phyloP scores from a whole-genome alignment of 257 asterid genomes.

The Solanum pinnatisectum region DNA sequence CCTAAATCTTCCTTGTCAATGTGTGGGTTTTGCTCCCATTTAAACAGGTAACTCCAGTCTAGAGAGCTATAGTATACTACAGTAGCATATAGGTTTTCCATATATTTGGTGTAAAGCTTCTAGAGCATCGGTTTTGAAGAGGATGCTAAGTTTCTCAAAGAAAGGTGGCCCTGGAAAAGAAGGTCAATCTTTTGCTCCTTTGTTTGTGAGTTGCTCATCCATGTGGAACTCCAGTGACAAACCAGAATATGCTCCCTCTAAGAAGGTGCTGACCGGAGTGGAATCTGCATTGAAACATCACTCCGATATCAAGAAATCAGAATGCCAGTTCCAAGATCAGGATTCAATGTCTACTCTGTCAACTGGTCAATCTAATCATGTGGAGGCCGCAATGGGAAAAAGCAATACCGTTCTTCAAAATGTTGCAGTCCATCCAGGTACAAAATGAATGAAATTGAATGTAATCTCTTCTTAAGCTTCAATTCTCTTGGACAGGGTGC shows the following conservation, averaged over 20 bases:
- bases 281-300: slow-evolving; percentile 10
- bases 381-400: slow-evolving; percentile 14
- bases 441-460: background rate
- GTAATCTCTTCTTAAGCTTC: background rate
- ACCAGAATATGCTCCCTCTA: slow-evolving; percentile 19
- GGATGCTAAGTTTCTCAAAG: slow-evolving; percentile 38
- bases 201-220: slow-evolving; percentile 25
- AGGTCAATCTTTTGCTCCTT: slow-evolving; percentile 17
- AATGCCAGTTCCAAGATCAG: slow-evolving; percentile 5
- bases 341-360: background rate
- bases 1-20: background rate
- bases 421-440: slow-evolving; percentile 35
- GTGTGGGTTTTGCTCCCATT: background rate
- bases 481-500: background rate
- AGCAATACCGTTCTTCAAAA: slow-evolving; percentile 23
- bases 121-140: background rate
- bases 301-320: slow-evolving; percentile 22
- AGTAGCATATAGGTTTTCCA: background rate
- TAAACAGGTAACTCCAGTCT: slow-evolving; percentile 1
- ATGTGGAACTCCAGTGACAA: slow-evolving; percentile 30
- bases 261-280: slow-evolving; percentile 9
- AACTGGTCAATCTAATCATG: background rate
- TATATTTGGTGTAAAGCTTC: background rate
- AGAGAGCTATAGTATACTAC: background rate
- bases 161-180: slow-evolving; percentile 17